These are phyloP conservation scores for Yarrowia keelungensis DNA, from an alignment of 805 yeast genomes.

Conservation along the genomic window DNA sequence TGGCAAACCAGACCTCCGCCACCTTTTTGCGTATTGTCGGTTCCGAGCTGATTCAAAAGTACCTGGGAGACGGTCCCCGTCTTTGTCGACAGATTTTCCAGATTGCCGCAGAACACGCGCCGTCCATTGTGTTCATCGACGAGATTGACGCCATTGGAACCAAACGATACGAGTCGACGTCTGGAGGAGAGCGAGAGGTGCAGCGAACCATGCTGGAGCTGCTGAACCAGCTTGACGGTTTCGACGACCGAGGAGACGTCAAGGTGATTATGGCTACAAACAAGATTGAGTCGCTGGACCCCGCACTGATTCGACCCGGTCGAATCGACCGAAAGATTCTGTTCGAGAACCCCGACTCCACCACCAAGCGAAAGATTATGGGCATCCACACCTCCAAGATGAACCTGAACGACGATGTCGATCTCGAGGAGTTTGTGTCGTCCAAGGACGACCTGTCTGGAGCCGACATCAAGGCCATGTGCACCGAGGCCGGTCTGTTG, in stretches of 20 bases:
- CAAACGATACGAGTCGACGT: constrained; percentile 87
- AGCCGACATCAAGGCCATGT: constrained; percentile 96
- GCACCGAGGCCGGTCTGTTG: constrained; percentile 95
- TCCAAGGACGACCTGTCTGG: constrained; percentile 95
- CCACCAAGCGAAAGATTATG: constrained; percentile 90
- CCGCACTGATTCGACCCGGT: constrained; percentile 96
- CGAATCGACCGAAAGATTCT: constrained; percentile 95
- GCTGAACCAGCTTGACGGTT: constrained; percentile 94
- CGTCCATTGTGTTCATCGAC: constrained; percentile 97
- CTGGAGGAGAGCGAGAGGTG: constrained; percentile 97
- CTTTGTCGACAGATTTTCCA: constrained; percentile 92
- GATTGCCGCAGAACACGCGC: constrained; percentile 96
- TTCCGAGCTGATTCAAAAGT: constrained; percentile 94
- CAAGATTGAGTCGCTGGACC: constrained; percentile 91
- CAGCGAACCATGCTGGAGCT: constrained; percentile 98
- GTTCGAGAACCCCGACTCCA: constrained; percentile 94
- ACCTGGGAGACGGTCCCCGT: constrained; percentile 97
- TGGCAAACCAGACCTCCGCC: constrained; percentile 96
- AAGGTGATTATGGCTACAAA: constrained; percentile 98
- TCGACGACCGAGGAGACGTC: constrained; percentile 96
- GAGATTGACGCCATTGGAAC: constrained; percentile 99
- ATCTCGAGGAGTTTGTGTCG: constrained; percentile 84
- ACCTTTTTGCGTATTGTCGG: constrained; percentile 96
- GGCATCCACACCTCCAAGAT: constrained; percentile 91
- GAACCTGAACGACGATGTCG: constrained; percentile 88